Conservation (phyloP, 306 rosid genomes). For the Corylus americana region DNA sequence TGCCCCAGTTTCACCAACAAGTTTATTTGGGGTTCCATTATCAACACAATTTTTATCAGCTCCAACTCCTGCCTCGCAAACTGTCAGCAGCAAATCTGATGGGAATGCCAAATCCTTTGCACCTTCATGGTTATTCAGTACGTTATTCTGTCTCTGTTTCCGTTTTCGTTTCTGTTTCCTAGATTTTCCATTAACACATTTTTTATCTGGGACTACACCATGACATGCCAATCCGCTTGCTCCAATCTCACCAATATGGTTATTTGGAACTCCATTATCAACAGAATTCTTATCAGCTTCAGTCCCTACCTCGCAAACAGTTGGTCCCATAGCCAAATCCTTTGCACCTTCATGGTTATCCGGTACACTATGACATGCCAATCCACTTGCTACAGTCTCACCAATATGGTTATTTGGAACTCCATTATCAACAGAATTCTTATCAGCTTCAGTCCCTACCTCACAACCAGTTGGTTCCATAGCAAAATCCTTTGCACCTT, state of each 20-base stretch:
- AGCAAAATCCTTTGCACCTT: neutral
- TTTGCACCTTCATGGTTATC: neutral
- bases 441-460: neutral
- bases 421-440: neutral
- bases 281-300: neutral
- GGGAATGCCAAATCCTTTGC: neutral
- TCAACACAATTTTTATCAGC: neutral
- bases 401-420: neutral
- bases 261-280: neutral
- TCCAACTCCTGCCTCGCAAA: neutral
- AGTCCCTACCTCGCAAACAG: neutral
- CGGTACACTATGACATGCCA: neutral
- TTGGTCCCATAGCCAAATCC: neutral
- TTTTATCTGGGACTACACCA: neutral
- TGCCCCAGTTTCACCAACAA: neutral
- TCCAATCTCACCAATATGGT: neutral
- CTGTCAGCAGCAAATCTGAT: neutral
- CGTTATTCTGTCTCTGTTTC: neutral
- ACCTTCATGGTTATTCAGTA: neutral
- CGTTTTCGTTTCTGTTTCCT: neutral
- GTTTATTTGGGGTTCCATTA: neutral
- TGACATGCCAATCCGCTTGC: neutral
- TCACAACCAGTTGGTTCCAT: neutral
- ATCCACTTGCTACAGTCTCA: neutral
- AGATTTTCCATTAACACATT: neutral